A percentile compares a stretch with the other conserved stretches of the same genome.
phyloP scores from a whole-genome alignment of 306 rosid species.

The Medicago truncatula region MtrunA17r5.0-ANR NC_053042.1:27608501-27609000 shows the following conservation, averaged over 20 bases:
- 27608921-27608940: slow-evolving; percentile 1
- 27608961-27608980: background rate
- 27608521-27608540: too few species aligned
- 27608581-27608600: too few species aligned
- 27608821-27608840: background rate
- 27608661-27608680: background rate
- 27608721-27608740: background rate
- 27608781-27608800: background rate
- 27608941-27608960: background rate
- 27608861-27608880: background rate
- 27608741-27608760: background rate
- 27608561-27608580: too few species aligned
- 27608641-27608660: background rate
- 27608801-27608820: background rate
- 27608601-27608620: background rate
- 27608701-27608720: background rate
- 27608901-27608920: background rate
- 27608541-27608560: too few species aligned
- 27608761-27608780: background rate
- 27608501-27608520: too few species aligned
- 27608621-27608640: background rate
- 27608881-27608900: background rate
- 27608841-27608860: background rate
- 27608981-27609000: background rate
- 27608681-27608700: background rate